Conservation (phyloP, 1,139 yeast genomes). For the Zygosaccharomyces sapae region DNA sequence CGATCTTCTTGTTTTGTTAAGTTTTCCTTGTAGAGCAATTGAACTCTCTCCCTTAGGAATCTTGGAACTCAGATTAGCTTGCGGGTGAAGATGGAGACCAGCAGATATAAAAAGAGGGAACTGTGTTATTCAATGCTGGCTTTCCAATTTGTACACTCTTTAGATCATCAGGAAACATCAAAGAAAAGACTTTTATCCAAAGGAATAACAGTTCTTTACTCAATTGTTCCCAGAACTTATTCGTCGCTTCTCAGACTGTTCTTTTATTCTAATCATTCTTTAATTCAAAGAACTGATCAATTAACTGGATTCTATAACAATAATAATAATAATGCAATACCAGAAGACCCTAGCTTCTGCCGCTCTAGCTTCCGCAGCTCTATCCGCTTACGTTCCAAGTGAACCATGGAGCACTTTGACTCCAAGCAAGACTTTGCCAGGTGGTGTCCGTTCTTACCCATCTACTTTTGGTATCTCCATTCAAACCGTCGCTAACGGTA, state of each 20-base stretch:
- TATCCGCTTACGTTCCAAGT: slow-evolving; percentile 65
- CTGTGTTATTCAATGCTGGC: too few relatives aligned
- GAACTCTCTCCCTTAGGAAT: background rate
- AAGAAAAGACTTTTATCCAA: background rate
- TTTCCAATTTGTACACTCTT: too few relatives aligned
- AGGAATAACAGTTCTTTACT: background rate
- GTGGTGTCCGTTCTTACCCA: slow-evolving; percentile 59
- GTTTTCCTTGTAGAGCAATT: slow-evolving; percentile 5
- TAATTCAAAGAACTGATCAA: background rate
- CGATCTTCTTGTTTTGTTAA: background rate
- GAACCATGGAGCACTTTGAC: slow-evolving; percentile 73
- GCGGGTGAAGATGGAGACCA: slow-evolving; percentile 1
- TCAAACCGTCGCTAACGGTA: slow-evolving; percentile 39
- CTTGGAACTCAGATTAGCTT: slow-evolving; percentile 3
- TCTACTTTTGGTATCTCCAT: slow-evolving; percentile 68
- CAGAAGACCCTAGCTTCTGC: slow-evolving; percentile 37
- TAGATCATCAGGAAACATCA: background rate
- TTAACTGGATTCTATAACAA: background rate
- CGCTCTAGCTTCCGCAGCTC: slow-evolving; percentile 46
- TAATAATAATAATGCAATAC: slow-evolving; percentile 31
- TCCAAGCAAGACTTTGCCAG: slow-evolving; percentile 53
- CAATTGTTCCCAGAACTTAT: background rate
- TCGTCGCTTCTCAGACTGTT: background rate
- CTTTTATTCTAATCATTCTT: slow-evolving; percentile 1
- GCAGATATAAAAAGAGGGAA: slow-evolving; percentile 1